These are phyloP conservation scores for Cercis canadensis DNA, from an alignment of 306 rosid species.

Conservation along the genomic window DNA sequence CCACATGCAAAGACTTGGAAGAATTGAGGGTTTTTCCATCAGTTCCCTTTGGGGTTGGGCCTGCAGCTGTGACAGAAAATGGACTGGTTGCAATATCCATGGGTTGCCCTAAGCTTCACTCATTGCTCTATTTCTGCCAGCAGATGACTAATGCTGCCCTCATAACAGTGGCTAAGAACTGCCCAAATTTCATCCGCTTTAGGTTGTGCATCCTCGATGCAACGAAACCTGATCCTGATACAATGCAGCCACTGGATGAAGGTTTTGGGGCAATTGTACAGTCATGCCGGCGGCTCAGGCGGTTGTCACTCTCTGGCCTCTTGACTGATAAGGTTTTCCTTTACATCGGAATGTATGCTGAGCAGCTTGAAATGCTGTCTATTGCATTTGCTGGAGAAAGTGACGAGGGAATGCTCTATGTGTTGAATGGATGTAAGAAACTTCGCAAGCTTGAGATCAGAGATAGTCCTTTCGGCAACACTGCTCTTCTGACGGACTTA, in stretches of 20 bases:
- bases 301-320: conserved; percentile 77
- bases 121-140: conserved; percentile 85
- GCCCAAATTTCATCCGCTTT: conserved; percentile 85
- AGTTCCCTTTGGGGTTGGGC: conserved; percentile 53
- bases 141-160: conserved; percentile 99
- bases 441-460: conserved; percentile 93
- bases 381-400: conserved; percentile 89
- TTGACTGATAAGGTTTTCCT: conserved; percentile 81
- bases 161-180: conserved; percentile 81
- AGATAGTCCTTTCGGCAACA: conserved; percentile 84
- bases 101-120: conserved; percentile 88
- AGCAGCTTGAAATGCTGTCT: conserved; percentile 90
- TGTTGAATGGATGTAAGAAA: conserved; percentile 92
- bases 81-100: conserved; percentile 84
- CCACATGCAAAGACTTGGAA: conserved; percentile 76
- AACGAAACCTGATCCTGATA: conserved; percentile 68
- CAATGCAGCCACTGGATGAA: conserved; percentile 81
- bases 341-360: conserved; percentile 89
- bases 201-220: conserved; percentile 83
- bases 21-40: conserved; percentile 94
- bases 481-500: conserved; percentile 80
- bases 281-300: conserved; percentile 78
- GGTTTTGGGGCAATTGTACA: conserved; percentile 97
- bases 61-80: conserved; percentile 73
- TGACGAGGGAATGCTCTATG: conserved; percentile 89